These are phyloP conservation scores for Ceratobasidium sp. DNA, from an alignment of 1,284 basidiomycete genomes.

Conservation along the genomic window DNA sequence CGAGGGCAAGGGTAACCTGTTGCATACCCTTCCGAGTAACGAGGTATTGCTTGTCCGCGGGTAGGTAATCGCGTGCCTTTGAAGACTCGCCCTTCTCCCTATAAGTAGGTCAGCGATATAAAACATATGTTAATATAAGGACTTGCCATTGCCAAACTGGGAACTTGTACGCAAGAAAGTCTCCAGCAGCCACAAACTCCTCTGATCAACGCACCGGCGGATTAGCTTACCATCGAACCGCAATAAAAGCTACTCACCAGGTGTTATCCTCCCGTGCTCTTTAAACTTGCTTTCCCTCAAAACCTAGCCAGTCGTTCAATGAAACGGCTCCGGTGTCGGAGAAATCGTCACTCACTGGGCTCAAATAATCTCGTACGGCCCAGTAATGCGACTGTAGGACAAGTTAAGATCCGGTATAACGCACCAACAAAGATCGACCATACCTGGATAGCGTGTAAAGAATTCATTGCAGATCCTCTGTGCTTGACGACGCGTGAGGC, in stretches of 20 bases:
- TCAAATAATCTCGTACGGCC: constrained; percentile 96
- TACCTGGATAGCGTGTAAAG: constrained; percentile 60
- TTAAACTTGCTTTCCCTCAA: constrained; percentile 99
- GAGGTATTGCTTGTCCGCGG: constrained; percentile 95
- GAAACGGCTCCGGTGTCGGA: not conserved
- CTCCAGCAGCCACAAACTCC: constrained; percentile 96
- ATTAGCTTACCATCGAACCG: constrained; percentile 28
- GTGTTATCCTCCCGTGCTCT: constrained; percentile 96
- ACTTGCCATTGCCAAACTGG: constrained; percentile 93
- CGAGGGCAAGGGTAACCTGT: constrained; percentile 11
- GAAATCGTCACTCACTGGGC: constrained; percentile 71
- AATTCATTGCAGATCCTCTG: constrained; percentile 51
- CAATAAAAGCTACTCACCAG: constrained; percentile 70
- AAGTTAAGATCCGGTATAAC: not conserved
- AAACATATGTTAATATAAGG: constrained; percentile 42
- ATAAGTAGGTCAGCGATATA: constrained; percentile 25
- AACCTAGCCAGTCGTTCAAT: constrained; percentile 68
- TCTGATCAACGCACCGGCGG: constrained; percentile 64
- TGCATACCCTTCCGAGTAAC: constrained; percentile 81
- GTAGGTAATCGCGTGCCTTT: constrained; percentile 91
- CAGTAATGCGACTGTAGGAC: constrained; percentile 83
- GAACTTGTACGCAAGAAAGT: constrained; percentile 96
- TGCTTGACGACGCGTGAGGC: constrained; percentile 43
- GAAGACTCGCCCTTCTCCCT: constrained; percentile 92
- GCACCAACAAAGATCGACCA: not conserved